These are phyloP conservation scores for Pseudozyma tsukubaensis DNA, from an alignment of 1,284 basidiomycete species.

Conservation along the genomic window DNA sequence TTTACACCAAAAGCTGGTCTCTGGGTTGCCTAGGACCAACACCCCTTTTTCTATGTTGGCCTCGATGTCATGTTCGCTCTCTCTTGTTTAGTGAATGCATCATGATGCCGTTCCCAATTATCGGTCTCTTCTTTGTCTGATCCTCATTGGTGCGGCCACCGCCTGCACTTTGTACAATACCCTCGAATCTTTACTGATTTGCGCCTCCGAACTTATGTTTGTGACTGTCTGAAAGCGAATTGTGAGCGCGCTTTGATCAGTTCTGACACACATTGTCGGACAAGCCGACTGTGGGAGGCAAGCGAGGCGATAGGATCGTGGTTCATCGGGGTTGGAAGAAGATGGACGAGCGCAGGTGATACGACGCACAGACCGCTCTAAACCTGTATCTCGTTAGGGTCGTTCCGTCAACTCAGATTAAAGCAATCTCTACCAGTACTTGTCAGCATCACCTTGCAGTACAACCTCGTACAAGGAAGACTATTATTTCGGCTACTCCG, in stretches of 20 bases:
- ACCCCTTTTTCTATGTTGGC: slow-evolving; percentile 21
- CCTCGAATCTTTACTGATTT: slow-evolving; percentile 15
- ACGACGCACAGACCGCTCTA: slow-evolving; percentile 22
- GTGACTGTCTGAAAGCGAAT: neutral
- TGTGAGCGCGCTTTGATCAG: neutral
- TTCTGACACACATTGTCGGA: neutral
- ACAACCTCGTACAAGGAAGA: too few species aligned
- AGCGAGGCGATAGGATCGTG: neutral
- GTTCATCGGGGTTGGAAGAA: neutral
- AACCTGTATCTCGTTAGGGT: neutral
- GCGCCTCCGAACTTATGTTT: slow-evolving; percentile 6
- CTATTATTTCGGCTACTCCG: too few species aligned
- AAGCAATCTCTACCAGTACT: too few species aligned
- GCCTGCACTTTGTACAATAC: slow-evolving; percentile 48
- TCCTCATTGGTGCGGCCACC: slow-evolving; percentile 18
- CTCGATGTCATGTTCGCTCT: slow-evolving; percentile 39
- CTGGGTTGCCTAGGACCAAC: slow-evolving; percentile 22
- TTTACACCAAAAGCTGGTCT: slow-evolving; percentile 39
- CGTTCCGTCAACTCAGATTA: too few species aligned
- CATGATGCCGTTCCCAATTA: slow-evolving; percentile 24
- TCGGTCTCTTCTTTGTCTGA: slow-evolving; percentile 15
- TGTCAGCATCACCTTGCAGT: neutral
- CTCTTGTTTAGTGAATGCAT: slow-evolving; percentile 37
- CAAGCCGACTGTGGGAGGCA: neutral
- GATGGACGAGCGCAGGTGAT: neutral